These are phyloP conservation scores for Kernera saxatilis DNA, from an alignment of 345 rosid genomes.

Conservation along the genomic window DNA sequence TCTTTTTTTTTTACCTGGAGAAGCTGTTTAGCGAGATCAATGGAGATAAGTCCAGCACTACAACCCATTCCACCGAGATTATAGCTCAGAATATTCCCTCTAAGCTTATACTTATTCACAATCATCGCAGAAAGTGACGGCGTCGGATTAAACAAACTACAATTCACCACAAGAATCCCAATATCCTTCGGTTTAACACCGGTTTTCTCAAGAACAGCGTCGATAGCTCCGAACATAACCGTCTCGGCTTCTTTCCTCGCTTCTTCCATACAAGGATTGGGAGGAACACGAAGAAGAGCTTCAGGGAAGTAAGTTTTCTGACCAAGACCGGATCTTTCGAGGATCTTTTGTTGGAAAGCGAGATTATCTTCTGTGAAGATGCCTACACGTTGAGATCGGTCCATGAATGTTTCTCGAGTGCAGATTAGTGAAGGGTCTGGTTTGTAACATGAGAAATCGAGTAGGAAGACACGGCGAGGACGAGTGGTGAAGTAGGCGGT, in stretches of 20 bases:
- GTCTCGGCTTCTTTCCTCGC: conserved; percentile 44
- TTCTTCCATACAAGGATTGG: conserved; percentile 35
- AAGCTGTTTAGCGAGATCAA: conserved; percentile 54
- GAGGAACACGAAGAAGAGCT: conserved; percentile 46
- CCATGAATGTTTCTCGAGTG: conserved; percentile 60
- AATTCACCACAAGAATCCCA: conserved; percentile 44
- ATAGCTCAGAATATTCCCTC: conserved; percentile 40
- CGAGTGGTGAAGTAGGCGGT: conserved; percentile 71
- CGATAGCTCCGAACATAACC: conserved; percentile 47
- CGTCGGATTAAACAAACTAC: conserved; percentile 45
- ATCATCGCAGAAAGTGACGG: conserved; percentile 50
- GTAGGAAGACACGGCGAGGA: conserved; percentile 62
- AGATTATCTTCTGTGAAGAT: conserved; percentile 57
- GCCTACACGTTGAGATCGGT: conserved; percentile 39
- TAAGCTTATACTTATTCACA: conserved; percentile 44
- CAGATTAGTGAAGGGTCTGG: conserved; percentile 47
- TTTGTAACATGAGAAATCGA: conserved; percentile 76
- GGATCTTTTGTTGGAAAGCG: conserved; percentile 71
- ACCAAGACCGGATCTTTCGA: conserved; percentile 77
- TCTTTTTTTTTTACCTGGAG: conserved; percentile 40
- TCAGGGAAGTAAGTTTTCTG: conserved; percentile 72
- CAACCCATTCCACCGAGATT: conserved; percentile 66
- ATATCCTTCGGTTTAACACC: conserved; percentile 43
- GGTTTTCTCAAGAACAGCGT: conserved; percentile 41
- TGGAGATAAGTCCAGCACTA: conserved; percentile 51